phyloP scores from a whole-genome alignment of 768 basidiomycete genomes.

The Hortiboletus campestris region DNA sequence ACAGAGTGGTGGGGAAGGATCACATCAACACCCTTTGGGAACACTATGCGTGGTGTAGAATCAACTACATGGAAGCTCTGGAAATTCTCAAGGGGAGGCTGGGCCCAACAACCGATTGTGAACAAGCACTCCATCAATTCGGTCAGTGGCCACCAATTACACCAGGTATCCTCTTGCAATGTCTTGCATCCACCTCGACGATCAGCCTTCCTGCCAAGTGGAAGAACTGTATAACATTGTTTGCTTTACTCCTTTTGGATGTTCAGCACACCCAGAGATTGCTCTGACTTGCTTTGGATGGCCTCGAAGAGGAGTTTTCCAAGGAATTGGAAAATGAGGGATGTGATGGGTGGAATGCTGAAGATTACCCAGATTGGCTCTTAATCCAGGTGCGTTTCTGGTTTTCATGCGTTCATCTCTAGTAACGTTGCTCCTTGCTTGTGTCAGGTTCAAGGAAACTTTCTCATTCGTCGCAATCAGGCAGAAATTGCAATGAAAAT shows the following conservation, averaged over 20 bases:
- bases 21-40: neutral
- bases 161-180: neutral
- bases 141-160: neutral
- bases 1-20: neutral
- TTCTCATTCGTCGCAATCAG: neutral
- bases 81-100: neutral
- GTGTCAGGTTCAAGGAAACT: neutral
- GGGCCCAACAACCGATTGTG: slow-evolving; percentile 7
- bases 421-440: slow-evolving; percentile 29
- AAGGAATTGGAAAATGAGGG: neutral
- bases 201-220: neutral
- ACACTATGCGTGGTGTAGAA: neutral
- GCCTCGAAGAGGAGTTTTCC: neutral
- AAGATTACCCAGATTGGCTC: neutral
- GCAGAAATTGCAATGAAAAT: slow-evolving; percentile 39
- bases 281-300: neutral
- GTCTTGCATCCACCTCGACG: neutral
- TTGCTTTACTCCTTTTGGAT: neutral
- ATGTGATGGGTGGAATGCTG: neutral
- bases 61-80: neutral
- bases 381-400: neutral
- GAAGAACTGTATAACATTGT: neutral
- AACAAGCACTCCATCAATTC: neutral
- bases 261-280: neutral
- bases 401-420: neutral